Evolutionary conservation across 345 rosid species (phyloP).

Genomic region (Hibiscus mutabilis): DNA sequence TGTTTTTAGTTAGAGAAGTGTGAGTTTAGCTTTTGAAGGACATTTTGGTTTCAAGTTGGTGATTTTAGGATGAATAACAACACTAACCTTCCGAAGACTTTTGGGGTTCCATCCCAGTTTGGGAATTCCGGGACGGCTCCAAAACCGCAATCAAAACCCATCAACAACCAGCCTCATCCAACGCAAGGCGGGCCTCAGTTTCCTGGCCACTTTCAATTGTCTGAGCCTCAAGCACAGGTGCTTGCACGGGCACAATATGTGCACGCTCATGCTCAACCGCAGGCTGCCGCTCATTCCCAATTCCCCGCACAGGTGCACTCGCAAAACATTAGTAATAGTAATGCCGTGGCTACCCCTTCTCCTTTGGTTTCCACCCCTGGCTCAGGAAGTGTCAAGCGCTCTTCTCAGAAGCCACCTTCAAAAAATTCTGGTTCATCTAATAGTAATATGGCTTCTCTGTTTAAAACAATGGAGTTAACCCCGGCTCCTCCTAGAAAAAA

Average conservation of each 20-base stretch:
- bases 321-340: conserved; percentile 22
- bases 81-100: conserved; percentile 23
- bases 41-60: neutral
- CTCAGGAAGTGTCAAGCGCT: conserved; percentile 33
- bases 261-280: conserved; percentile 30
- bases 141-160: conserved; percentile 25
- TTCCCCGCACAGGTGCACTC: conserved; percentile 25
- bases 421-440: conserved; percentile 34
- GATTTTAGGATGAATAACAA: conserved; percentile 24
- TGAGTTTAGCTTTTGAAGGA: conserved; percentile 15
- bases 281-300: conserved; percentile 16
- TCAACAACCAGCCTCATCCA: conserved; percentile 29
- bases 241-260: conserved; percentile 31
- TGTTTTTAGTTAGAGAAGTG: conserved; percentile 14
- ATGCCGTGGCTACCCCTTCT: conserved; percentile 22
- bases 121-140: conserved; percentile 26
- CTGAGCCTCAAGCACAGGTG: conserved; percentile 41
- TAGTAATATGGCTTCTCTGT: conserved; percentile 25
- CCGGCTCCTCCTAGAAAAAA: conserved; percentile 41
- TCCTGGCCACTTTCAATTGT: conserved; percentile 48
- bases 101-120: conserved; percentile 28
- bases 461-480: conserved; percentile 52
- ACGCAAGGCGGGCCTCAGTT: conserved; percentile 26
- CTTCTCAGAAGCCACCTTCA: conserved; percentile 43
- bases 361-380: conserved; percentile 35